Base-by-base conservation (phyloP, 1,139 yeast genomes). In the Blastobotrys illinoisensis region DNA sequence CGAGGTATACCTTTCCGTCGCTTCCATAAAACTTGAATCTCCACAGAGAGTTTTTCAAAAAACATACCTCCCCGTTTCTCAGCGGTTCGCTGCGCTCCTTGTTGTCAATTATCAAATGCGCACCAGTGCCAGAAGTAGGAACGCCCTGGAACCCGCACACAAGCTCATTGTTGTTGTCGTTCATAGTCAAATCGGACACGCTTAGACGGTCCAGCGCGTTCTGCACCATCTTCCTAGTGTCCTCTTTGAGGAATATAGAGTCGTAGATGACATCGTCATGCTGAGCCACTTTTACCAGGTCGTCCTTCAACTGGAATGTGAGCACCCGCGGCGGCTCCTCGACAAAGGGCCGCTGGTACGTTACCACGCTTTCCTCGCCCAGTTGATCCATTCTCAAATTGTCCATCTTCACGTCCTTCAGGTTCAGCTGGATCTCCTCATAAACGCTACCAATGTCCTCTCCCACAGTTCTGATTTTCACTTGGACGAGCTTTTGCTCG, bases 401-500 rank as follows among this genome's bases (percentile, higher is more conserved):
- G 9, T 21, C 46, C 45, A 51, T 47, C 19, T 56, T 57, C 13
- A 83, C 56, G 0, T 86, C 83, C 36, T 71, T 65, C 36, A 85
- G 58, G 36, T 77, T 69, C 1, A 90, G 60, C 0, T 81, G 63
- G 9, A 89, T 86, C 59, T 85, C 90, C 59, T 81, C 82, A 1
- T 51, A 45, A 26, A 40, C 48, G 9, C 16, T 40, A 4, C 49
- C 49, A 20, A n/a, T 7, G 1, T 16, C 44, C 9, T 63, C 59
- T 11, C 67, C 65, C 1, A 76, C 65, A 59, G 79, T 70, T 0
- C 71, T 57, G 18, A 88, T 75, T 40, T 69, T 70, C 61, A 78
- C 80, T 47, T 78, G 79, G n/a, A 86, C 67, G 44, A 89, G 69
- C 56, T 78, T 72, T 70, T 90, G 96, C 67, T 87, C 95, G 47